Evolutionary conservation across 768 basidiomycete species (phyloP), one percentile per base, ranked within the genome.

Genomic region (Gymnopilus dilepis): DNA sequence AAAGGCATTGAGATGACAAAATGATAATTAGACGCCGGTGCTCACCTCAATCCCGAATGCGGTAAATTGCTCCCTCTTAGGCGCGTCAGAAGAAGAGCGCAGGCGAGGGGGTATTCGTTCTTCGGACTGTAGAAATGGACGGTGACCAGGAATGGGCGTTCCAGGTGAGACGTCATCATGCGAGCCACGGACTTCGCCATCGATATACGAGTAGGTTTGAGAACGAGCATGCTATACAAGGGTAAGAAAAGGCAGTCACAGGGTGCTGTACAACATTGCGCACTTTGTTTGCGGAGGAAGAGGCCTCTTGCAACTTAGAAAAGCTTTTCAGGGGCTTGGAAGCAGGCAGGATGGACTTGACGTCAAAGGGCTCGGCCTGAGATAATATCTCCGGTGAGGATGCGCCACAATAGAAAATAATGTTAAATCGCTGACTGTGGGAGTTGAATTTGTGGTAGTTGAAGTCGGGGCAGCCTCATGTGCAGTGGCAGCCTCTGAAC

Each of bases 41-140:
- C 68, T 19, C 19, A 71, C 70, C 63, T 69, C 67, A 26, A 73
- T 67, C 43, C 69, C 70, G 34, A 65, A 70, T 3, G 69, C 70
- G 47, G 24, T 61, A 47, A 74, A 72, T 22, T 66, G 62, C 21
- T 62, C 53, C 15, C 43, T 45, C 1, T 15, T 38, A 6, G 45
- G 37, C 31, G 22, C 15, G 24, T n/a, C 19, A 15, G 51, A 42
- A 4, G 43, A 26, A 9, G 53, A 31, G 22, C 45, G 22, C 9
- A 47, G 13, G 12, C 24, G 26, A 50, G 9, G 42, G 41, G 28
- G 53, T n/a, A 24, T 31, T 2, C n/a, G n/a, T 21, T 24, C 3
- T 13, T 50, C 6, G 15, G 26, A 11, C 38, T 9, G 8, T 37
- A 9, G 34, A 15, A 37, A 37, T 11, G 8, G 34, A 34, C 6